Conservation (phyloP, 1,284 basidiomycete genomes). For the Tilletia walkeri region DNA sequence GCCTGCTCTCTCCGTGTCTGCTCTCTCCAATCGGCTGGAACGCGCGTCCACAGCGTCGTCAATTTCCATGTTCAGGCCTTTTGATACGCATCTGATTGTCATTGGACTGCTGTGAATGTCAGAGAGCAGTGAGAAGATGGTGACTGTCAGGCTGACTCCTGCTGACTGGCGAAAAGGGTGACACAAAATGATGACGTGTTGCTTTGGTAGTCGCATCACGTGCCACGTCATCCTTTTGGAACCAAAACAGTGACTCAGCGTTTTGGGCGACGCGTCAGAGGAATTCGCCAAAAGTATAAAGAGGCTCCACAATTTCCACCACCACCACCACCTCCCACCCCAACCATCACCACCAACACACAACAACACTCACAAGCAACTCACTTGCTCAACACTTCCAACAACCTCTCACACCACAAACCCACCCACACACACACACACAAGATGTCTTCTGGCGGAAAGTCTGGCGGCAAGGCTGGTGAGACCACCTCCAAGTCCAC, state of each 20-base stretch:
- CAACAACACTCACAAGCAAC: constrained; percentile 2
- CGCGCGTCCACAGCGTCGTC: no score
- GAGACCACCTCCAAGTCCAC: constrained; percentile 57
- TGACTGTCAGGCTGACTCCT: no score
- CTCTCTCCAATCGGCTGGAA: no score
- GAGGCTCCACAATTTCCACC: not conserved
- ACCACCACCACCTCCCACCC: not conserved
- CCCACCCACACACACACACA: constrained; percentile 10
- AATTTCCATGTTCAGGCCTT: no score
- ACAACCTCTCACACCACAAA: not conserved
- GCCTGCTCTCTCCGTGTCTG: no score
- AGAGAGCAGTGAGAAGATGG: no score
- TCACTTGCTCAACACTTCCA: not conserved
- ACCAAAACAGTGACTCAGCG: no score
- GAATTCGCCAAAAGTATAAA: not conserved
- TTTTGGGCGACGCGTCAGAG: constrained; percentile 22
- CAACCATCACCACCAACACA: not conserved
- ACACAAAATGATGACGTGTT: no score
- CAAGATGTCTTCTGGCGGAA: constrained; percentile 48
- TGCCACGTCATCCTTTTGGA: constrained; percentile 12
- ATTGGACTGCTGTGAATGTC: no score
- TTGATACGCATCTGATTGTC: no score
- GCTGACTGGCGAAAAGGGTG: not conserved
- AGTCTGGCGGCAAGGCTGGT: constrained; percentile 47
- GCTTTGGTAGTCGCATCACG: not conserved